Evolutionary conservation across 2,329 filamentous ascomycete genomes (phyloP).

Genomic region (Daldinia eschscholtzii): DNA sequence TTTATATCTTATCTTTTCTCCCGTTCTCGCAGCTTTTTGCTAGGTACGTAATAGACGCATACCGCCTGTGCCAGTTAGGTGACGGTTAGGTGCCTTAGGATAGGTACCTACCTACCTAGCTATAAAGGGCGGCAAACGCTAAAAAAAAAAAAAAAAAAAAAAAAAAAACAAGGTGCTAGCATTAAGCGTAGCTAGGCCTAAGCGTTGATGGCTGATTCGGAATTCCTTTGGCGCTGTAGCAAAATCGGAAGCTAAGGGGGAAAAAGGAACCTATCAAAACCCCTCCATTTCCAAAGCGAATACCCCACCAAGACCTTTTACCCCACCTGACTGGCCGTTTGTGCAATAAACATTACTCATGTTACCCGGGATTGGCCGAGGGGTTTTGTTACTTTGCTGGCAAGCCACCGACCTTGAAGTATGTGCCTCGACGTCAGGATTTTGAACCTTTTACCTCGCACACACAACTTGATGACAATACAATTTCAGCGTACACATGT

Average conservation of each 20-base stretch:
- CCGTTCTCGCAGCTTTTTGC: not conserved
- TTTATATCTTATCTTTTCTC: not conserved
- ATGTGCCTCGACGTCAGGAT: conserved; percentile 43
- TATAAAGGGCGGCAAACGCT: not conserved
- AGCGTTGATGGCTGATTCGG: not conserved
- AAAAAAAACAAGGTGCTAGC: not conserved
- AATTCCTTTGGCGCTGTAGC: conserved; percentile 8
- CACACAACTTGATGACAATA: conserved; percentile 20
- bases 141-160: conserved; percentile 1
- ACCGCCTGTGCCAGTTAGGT: not conserved
- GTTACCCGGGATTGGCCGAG: conserved; percentile 50
- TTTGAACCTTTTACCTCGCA: conserved; percentile 35
- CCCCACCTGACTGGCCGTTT: conserved; percentile 12
- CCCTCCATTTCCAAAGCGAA: conserved; percentile 36
- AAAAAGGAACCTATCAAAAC: conserved; percentile 32
- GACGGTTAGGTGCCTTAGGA: too few relatives aligned
- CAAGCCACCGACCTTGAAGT: conserved; percentile 9
- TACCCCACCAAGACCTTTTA: conserved; percentile 9
- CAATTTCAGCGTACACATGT: conserved; percentile 26
- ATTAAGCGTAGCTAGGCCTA: not conserved
- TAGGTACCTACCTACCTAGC: not conserved
- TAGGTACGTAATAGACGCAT: not conserved
- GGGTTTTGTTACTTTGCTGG: conserved; percentile 1
- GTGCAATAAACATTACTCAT: conserved; percentile 25
- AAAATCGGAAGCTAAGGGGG: conserved; percentile 10